A percentile compares a stretch with the other conserved stretches of the same genome.
These are phyloP conservation scores for Penicillium sp. DNA, from an alignment of 2,329 filamentous ascomycete genomes.

Conservation along the genomic window DNA sequence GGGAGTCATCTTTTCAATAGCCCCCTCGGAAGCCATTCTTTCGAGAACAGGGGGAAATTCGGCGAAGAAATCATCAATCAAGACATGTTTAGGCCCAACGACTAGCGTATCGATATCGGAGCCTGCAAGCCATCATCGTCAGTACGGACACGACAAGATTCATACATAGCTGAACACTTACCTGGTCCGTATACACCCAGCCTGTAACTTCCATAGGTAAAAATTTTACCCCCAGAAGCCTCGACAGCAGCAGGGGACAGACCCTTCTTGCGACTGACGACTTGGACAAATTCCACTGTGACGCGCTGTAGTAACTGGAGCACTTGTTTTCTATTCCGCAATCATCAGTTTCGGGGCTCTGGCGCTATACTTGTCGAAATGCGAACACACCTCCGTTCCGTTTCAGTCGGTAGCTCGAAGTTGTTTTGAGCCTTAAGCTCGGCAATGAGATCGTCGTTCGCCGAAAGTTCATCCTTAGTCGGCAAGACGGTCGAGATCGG, in stretches of 20 bases:
- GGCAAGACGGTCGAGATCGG: slow-evolving; percentile 72
- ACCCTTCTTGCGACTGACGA: slow-evolving; percentile 64
- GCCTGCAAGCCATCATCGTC: slow-evolving; percentile 41
- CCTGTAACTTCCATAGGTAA: slow-evolving; percentile 91
- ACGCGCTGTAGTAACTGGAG: slow-evolving; percentile 69
- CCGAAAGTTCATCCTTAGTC: slow-evolving; percentile 64
- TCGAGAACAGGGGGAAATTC: slow-evolving; percentile 73
- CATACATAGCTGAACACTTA: slow-evolving; percentile 24
- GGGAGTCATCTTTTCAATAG: slow-evolving; percentile 73
- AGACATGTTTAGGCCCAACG: slow-evolving; percentile 80
- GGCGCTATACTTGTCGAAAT: background rate
- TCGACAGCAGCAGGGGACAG: slow-evolving; percentile 69
- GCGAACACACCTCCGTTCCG: slow-evolving; percentile 61
- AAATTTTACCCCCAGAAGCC: slow-evolving; percentile 81
- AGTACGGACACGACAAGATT: background rate
- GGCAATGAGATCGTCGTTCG: slow-evolving; percentile 69
- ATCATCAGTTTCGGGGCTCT: slow-evolving; percentile 4
- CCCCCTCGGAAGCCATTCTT: slow-evolving; percentile 64
- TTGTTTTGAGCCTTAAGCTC: slow-evolving; percentile 85
- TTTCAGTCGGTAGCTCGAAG: slow-evolving; percentile 76
- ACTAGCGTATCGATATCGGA: slow-evolving; percentile 97
- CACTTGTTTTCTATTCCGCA: slow-evolving; percentile 53
- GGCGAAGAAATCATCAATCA: slow-evolving; percentile 82
- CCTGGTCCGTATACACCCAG: slow-evolving; percentile 83
- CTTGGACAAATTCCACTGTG: slow-evolving; percentile 75